A percentile compares a stretch with the other conserved stretches of the same genome.
These are phyloP conservation scores for Fusarium sp. DNA, from an alignment of 2,329 filamentous ascomycete species.

Conservation along the genomic window DNA sequence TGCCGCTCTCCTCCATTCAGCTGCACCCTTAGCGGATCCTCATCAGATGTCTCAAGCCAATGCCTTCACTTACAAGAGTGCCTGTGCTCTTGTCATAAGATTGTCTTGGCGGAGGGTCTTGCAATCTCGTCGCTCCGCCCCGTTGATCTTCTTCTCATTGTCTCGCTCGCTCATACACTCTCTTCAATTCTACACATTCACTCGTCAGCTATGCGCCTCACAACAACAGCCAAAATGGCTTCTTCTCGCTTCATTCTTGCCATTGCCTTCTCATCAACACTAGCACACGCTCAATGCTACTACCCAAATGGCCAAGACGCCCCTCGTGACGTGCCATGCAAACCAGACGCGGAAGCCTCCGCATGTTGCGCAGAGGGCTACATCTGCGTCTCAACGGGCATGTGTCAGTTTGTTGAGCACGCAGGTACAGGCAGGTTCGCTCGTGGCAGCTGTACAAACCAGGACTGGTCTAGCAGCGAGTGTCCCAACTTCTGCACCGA, in stretches of 20 bases:
- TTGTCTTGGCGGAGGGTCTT: not conserved
- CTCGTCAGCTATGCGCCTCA: not conserved
- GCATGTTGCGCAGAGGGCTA: not conserved
- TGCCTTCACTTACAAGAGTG: not conserved
- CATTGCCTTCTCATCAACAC: not conserved
- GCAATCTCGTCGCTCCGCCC: not conserved
- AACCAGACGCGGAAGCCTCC: not conserved
- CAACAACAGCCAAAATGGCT: not conserved
- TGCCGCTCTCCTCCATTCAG: not conserved
- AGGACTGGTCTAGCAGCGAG: not conserved
- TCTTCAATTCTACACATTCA: not conserved
- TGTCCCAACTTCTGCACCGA: not conserved
- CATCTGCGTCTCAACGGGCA: not conserved
- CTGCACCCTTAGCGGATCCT: not conserved
- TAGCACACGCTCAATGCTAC: not conserved
- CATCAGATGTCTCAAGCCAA: not conserved
- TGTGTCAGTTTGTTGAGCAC: not conserved
- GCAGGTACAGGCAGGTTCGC: not conserved
- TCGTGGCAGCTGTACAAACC: not conserved
- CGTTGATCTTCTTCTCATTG: not conserved
- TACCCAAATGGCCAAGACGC: not conserved
- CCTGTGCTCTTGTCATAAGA: not conserved
- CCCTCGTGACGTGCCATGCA: not conserved
- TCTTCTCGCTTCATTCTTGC: not conserved
- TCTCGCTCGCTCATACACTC: not conserved